These are phyloP conservation scores for Linnemannia schmuckeri DNA, from an alignment of 192 early-diverging fungal genomes.

Conservation along the genomic window DNA sequence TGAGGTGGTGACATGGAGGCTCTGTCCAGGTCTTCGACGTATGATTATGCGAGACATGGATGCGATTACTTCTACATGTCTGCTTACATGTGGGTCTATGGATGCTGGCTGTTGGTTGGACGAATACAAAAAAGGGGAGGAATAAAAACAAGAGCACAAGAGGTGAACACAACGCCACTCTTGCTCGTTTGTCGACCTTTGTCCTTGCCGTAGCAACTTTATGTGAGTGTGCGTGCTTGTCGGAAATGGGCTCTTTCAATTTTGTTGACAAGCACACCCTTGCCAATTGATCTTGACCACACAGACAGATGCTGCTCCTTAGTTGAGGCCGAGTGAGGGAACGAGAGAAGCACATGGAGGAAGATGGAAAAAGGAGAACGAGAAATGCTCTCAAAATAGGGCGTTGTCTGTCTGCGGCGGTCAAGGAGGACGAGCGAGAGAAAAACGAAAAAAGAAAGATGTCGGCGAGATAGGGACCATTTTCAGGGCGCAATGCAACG, in stretches of 20 bases:
- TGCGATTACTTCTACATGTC: no score
- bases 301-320: no score
- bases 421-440: background rate
- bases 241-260: background rate
- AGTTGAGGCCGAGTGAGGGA: background rate
- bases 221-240: background rate
- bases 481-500: no score
- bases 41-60: no score
- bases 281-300: background rate
- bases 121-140: background rate
- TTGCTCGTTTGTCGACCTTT: background rate
- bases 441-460: background rate
- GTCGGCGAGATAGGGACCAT: no score
- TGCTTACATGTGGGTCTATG: background rate
- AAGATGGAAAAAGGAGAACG: background rate
- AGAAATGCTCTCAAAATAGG: conserved; percentile 6
- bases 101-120: background rate
- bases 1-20: no score
- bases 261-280: background rate
- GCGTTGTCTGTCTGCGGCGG: background rate
- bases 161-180: background rate
- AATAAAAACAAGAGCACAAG: background rate
- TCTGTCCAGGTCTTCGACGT: no score
- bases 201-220: background rate
- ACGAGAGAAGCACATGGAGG: background rate